Conservation (phyloP, 495 filamentous ascomycete genomes). For the Beverwykella pulmonaria region DNA sequence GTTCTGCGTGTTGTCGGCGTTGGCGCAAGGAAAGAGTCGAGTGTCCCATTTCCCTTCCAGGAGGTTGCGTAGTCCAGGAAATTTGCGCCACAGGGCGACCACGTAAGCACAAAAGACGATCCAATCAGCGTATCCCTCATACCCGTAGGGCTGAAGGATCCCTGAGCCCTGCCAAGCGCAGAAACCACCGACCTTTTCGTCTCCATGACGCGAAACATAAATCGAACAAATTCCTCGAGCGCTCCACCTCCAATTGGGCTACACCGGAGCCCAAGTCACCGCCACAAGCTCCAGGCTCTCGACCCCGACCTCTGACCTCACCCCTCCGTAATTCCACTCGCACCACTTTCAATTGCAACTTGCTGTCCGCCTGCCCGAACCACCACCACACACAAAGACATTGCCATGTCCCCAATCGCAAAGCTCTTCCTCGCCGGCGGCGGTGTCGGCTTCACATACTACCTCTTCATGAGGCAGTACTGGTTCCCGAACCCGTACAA, state of each 20-base stretch:
- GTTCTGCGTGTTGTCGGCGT: not conserved
- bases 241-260: not conserved
- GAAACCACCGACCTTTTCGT: conserved; percentile 5
- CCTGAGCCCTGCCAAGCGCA: conserved; percentile 16
- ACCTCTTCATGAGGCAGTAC: conserved; percentile 31
- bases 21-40: conserved; percentile 6
- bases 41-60: conserved; percentile 9
- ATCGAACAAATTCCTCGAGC: not conserved
- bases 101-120: conserved; percentile 3
- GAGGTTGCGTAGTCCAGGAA: conserved; percentile 8
- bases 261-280: not conserved
- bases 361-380: not conserved
- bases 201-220: conserved; percentile 22
- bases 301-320: not conserved
- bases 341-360: not conserved
- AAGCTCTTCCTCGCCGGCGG: conserved; percentile 43
- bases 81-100: not conserved
- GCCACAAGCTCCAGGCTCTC: not conserved
- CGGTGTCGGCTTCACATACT: conserved; percentile 32
- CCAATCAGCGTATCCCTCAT: not conserved
- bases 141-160: not conserved
- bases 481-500: conserved; percentile 39
- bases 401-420: conserved; percentile 12
- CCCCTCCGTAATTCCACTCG: not conserved
- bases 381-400: conserved; percentile 5